Conservation (phyloP, 1,139 yeast genomes). For the Candida albicans region DNA sequence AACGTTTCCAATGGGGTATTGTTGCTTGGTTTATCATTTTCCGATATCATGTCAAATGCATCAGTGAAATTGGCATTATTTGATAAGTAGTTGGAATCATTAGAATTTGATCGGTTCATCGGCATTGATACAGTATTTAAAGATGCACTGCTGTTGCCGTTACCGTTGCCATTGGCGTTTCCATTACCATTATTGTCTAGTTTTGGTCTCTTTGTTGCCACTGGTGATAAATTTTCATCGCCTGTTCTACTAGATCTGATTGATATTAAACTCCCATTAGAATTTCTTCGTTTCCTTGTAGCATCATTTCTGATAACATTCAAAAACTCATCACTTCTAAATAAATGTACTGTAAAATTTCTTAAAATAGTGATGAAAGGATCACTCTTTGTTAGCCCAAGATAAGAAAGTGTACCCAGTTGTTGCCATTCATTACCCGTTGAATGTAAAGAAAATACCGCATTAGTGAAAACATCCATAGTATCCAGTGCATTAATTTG, state of each 20-base stretch:
- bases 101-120: slow-evolving; percentile 2
- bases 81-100: slow-evolving; percentile 4
- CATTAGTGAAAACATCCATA: slow-evolving; percentile 36
- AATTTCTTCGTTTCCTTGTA: slow-evolving; percentile 14
- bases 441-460: slow-evolving; percentile 36
- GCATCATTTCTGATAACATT: slow-evolving; percentile 29
- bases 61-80: slow-evolving; percentile 1
- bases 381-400: slow-evolving; percentile 46
- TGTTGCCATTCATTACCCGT: slow-evolving; percentile 44
- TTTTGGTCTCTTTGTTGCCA: slow-evolving; percentile 2
- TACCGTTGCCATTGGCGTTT: neutral
- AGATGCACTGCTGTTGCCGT: neutral
- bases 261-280: slow-evolving; percentile 11
- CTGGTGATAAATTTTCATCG: slow-evolving; percentile 2
- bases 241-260: slow-evolving; percentile 6
- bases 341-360: slow-evolving; percentile 35
- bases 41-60: neutral
- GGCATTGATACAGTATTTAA: slow-evolving; percentile 2
- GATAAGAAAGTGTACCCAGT: slow-evolving; percentile 44
- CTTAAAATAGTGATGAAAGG: slow-evolving; percentile 42
- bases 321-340: slow-evolving; percentile 38
- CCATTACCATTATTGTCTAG: neutral
- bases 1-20: slow-evolving; percentile 7
- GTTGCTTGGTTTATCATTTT: slow-evolving; percentile 2
- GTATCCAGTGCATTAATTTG: slow-evolving; percentile 38